Evolutionary conservation across 2,329 filamentous ascomycete genomes (phyloP), one percentile per base, ranked within the genome.

Genomic region (Xenoacremonium recifei): DNA sequence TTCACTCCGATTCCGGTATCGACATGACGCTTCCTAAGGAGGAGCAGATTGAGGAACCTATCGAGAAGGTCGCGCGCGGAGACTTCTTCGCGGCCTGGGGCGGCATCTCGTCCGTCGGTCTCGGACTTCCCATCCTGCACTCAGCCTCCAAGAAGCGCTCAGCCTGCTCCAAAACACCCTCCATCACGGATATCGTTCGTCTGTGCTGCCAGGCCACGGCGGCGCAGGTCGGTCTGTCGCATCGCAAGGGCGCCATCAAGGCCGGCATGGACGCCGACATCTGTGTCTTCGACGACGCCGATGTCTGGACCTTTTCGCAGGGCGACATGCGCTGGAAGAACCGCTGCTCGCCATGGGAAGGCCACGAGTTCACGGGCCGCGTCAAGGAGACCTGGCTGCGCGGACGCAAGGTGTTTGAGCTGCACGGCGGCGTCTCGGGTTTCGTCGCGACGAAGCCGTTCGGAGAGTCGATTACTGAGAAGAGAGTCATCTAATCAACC

Each of bases 51-150:
- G 58, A 55, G 4, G 55, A 61, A 16, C 58, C 63, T 5, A 61
- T 62, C 18, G 63, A 69, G 9, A 58, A 66, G 2, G 61, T 67
- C 27, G 67, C 71, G 17, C 55, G 63, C 3, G 93, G 93, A 27
- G 89, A 97, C 69, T 97, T 99, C 76, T 93, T 97, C 69, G 82
- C 86, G 4, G 91, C 91, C 1, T 99, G 93, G 93, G 93, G 93
- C 40, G 93, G 93, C 12, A 96, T 99, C 59, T 92, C 88, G 4
- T 93, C 87, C 4, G 92, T 99, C 15, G 93, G 93, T 0, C 79
- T 99, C 1, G 93, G 93, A 1, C 76, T 99, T 4, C 89, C 89
- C 4, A 96, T 99, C 51, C 76, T 99, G 5, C 85, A 91, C 82
- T 91, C 89, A 0, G 83, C 89, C 33, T 77, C 87, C 21, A 72